phyloP scores from a whole-genome alignment of 2,329 filamentous ascomycete genomes.

The Verticillium nubilum region DNA sequence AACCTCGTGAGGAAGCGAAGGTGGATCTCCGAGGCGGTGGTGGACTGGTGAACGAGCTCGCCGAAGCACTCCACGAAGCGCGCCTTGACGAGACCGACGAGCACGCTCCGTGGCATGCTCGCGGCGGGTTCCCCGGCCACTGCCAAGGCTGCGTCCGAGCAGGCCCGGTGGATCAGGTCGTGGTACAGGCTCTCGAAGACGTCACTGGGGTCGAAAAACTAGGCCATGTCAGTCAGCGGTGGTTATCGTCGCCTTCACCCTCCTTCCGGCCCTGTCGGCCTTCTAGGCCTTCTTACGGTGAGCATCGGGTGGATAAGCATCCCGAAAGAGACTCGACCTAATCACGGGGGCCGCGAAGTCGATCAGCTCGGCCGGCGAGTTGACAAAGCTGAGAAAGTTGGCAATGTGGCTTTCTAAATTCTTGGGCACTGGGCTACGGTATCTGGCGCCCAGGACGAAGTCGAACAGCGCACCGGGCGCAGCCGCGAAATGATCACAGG shows the following conservation, averaged over 20 bases:
- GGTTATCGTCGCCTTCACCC: no score
- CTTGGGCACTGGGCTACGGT: not conserved
- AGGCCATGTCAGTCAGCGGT: not conserved
- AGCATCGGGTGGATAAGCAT: not conserved
- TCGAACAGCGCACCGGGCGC: not conserved
- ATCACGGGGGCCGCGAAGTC: not conserved
- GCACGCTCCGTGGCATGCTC: not conserved
- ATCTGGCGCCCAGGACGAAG: not conserved
- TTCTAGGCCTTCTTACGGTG: not conserved
- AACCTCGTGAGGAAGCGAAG: not conserved
- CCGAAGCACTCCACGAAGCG: not conserved
- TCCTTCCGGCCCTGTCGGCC: not conserved
- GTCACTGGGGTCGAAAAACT: slow-evolving; percentile 1
- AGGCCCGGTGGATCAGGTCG: not conserved
- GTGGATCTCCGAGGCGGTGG: not conserved
- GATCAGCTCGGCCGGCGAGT: not conserved
- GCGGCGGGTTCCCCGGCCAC: not conserved
- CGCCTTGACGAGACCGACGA: not conserved
- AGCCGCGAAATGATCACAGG: not conserved
- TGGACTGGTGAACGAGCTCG: not conserved
- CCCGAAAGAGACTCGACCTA: slow-evolving; percentile 1
- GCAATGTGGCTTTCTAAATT: not conserved
- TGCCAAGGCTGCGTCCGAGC: not conserved
- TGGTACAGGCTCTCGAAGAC: slow-evolving; percentile 5
- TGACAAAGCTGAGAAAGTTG: not conserved